Evolutionary conservation across 306 rosid genomes (phyloP), one percentile per base, ranked within the genome.

Genomic region (Quercus dentata): DNA sequence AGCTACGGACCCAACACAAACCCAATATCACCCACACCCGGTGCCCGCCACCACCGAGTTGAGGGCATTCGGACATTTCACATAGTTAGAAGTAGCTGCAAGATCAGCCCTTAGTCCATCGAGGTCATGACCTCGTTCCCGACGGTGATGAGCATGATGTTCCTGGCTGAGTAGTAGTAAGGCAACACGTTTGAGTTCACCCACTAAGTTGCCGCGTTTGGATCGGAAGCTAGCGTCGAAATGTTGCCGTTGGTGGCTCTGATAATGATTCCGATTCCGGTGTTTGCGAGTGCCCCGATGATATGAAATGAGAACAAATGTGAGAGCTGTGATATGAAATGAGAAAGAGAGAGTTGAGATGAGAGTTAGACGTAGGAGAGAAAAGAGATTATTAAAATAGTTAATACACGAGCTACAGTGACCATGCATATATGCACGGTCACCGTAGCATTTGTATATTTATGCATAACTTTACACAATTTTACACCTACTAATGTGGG

Each of bases 111-210:
- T 44, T 76, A 83, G 75, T 91, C 97, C 74, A 72, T 75, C 49
- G 87, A 76, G 67, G 88, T 79, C 14, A 95, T n/a, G 6, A 95
- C 94, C 89, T 95, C 98, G 76, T 89, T 95, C 56, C 97, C 97
- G 75, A 92, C 87, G 81, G 93, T 88, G 79, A 95, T 67, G n/a
- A 92, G 89, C 46, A 77, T 81, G 79, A 95, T 89, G 62, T 92
- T 84, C 41, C 88, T 91, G 57, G 95, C 80, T 0, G 97, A 92
- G 76, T 89, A 89, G 76, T 89, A 89, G 83, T 86, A 92, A 0
- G 97, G 89, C 0, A 83, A n/a, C 17, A 94, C 93, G 75, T 92
- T 90, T 7, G 97, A 77, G 55, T 74, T 88, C 15, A 95, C 71
- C 99, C 97, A 95, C 74, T 80, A 89, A 4, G 78, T 31, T 0